Conservation (phyloP, 176 grass and related monocot species). For the Carex cristatella region DNA sequence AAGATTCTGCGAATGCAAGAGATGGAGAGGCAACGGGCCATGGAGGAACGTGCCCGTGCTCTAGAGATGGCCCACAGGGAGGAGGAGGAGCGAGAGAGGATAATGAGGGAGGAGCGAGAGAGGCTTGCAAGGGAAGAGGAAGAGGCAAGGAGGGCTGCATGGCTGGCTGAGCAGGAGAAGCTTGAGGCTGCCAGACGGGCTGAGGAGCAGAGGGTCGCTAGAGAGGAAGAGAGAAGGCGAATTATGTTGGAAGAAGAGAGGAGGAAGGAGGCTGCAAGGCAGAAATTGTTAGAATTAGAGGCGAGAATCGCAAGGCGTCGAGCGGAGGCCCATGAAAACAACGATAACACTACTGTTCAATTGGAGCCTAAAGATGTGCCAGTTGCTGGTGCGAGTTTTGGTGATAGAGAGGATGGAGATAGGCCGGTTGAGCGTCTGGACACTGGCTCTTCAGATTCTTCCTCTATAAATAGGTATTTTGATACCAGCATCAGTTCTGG, state of each 20-base stretch:
- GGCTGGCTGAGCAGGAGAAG: slow-evolving; percentile 79
- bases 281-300: slow-evolving; percentile 89
- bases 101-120: slow-evolving; percentile 73
- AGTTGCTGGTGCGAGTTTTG: slow-evolving; percentile 35
- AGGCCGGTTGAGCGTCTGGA: slow-evolving; percentile 46
- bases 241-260: slow-evolving; percentile 71
- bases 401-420: slow-evolving; percentile 43
- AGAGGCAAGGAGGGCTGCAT: slow-evolving; percentile 55
- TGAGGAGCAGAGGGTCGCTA: slow-evolving; percentile 81
- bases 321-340: slow-evolving; percentile 36
- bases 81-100: slow-evolving; percentile 78
- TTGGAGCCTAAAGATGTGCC: slow-evolving; percentile 27
- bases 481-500: slow-evolving; percentile 22
- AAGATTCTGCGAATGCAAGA: slow-evolving; percentile 81
- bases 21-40: slow-evolving; percentile 63
- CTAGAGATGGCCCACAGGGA: slow-evolving; percentile 66
- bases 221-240: slow-evolving; percentile 80
- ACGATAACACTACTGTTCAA: slow-evolving; percentile 40
- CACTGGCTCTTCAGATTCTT: slow-evolving; percentile 46
- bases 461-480: slow-evolving; percentile 43
- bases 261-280: slow-evolving; percentile 74
- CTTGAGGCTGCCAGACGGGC: slow-evolving; percentile 55
- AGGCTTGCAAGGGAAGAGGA: slow-evolving; percentile 62
- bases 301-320: slow-evolving; percentile 72
- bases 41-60: slow-evolving; percentile 63